phyloP scores from a whole-genome alignment of 2,329 filamentous ascomycete genomes.

The Diaporthe sp. region DNA sequence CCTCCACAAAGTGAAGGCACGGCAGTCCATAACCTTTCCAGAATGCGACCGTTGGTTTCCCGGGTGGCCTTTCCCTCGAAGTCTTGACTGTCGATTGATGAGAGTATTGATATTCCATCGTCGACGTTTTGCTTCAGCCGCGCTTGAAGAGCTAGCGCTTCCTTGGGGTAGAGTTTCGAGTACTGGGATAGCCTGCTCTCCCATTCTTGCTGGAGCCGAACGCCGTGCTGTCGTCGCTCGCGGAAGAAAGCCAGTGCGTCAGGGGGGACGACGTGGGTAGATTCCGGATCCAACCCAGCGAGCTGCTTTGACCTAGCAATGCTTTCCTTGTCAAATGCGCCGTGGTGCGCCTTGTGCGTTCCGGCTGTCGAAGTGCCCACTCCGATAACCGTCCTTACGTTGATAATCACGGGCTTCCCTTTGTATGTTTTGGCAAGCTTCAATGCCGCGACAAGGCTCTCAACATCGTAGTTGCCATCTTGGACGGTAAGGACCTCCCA shows the following conservation, averaged over 20 bases:
- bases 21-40: conserved; percentile 40
- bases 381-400: conserved; percentile 70
- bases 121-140: not conserved
- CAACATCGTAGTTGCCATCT: conserved; percentile 67
- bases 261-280: conserved; percentile 58
- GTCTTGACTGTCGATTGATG: conserved; percentile 33
- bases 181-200: conserved; percentile 59
- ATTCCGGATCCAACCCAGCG: conserved; percentile 60
- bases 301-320: conserved; percentile 65
- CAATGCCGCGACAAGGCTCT: conserved; percentile 59
- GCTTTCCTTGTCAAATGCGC: conserved; percentile 67
- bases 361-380: conserved; percentile 64
- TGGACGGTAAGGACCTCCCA: conserved; percentile 69
- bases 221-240: too few relatives aligned
- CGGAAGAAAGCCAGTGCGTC: conserved; percentile 63
- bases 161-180: conserved; percentile 58
- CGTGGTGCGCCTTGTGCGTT: conserved; percentile 69
- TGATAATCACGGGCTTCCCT: conserved; percentile 69
- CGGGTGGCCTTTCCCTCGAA: conserved; percentile 47
- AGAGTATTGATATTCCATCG: conserved; percentile 8
- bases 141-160: conserved; percentile 45
- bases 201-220: conserved; percentile 53
- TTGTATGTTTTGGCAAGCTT: conserved; percentile 54
- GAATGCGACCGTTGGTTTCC: conserved; percentile 54
- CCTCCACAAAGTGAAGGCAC: conserved; percentile 43